These are phyloP conservation scores for Aspergillus sergii DNA, from an alignment of 2,329 filamentous ascomycete species.

Conservation along the genomic window DNA sequence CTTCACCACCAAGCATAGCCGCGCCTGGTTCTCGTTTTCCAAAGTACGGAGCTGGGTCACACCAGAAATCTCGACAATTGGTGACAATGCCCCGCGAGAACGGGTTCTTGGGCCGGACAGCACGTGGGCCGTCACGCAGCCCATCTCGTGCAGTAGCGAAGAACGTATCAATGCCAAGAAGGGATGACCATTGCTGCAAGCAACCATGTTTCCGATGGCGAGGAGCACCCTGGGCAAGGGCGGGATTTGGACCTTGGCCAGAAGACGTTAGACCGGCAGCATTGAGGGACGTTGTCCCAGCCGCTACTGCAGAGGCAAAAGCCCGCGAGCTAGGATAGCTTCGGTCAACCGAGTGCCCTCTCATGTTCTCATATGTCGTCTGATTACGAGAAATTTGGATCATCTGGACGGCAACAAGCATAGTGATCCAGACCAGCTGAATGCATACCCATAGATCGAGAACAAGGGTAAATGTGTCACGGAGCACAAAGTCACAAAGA, in stretches of 20 bases:
- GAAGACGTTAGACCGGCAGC: slow-evolving; percentile 70
- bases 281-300: slow-evolving; percentile 65
- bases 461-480: slow-evolving; percentile 81
- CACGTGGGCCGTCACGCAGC: slow-evolving; percentile 52
- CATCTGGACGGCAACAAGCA: slow-evolving; percentile 92
- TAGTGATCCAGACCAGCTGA: slow-evolving; percentile 94
- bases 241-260: slow-evolving; percentile 66
- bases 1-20: slow-evolving; percentile 74
- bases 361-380: slow-evolving; percentile 98
- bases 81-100: slow-evolving; percentile 81
- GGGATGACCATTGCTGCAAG: slow-evolving; percentile 76
- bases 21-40: slow-evolving; percentile 71
- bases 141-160: slow-evolving; percentile 84
- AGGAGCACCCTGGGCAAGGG: slow-evolving; percentile 48
- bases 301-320: slow-evolving; percentile 69
- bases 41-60: slow-evolving; percentile 81
- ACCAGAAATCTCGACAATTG: slow-evolving; percentile 97
- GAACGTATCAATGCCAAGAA: slow-evolving; percentile 91
- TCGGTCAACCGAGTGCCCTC: slow-evolving; percentile 66
- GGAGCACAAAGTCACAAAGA: slow-evolving; percentile 75
- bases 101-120: slow-evolving; percentile 69
- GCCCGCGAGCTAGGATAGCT: slow-evolving; percentile 58
- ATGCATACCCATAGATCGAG: slow-evolving; percentile 77
- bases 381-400: slow-evolving; percentile 89
- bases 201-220: slow-evolving; percentile 60